Conservation (phyloP, 106 monocot species). For the Xerophyta viscosa region DNA sequence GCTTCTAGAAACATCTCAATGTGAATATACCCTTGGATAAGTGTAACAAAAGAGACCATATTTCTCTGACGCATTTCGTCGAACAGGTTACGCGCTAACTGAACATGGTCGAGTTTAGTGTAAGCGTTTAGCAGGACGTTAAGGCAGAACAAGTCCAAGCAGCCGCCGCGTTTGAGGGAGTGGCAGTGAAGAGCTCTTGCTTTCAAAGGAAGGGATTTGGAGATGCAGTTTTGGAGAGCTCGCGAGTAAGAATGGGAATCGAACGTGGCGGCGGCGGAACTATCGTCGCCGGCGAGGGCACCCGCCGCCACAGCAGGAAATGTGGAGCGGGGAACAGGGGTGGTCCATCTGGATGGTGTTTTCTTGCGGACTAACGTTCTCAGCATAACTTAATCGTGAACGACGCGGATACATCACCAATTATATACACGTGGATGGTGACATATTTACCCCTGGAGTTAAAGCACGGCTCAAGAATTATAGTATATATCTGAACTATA, state of each 20-base stretch:
- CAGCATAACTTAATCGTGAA: too few species aligned
- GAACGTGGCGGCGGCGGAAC: conserved; percentile 2
- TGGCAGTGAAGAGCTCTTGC: conserved; percentile 61
- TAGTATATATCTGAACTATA: too few species aligned
- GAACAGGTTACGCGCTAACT: conserved; percentile 38
- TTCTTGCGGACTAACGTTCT: too few species aligned
- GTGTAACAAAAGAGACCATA: conserved; percentile 64
- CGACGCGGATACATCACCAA: too few species aligned
- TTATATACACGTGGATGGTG: too few species aligned
- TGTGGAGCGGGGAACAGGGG: too few species aligned
- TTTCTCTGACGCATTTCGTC: conserved; percentile 64
- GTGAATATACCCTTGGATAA: conserved; percentile 47
- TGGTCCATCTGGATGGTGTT: too few species aligned
- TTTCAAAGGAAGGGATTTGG: background rate
- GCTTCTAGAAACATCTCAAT: conserved; percentile 19
- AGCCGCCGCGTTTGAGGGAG: conserved; percentile 33
- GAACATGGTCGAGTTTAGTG: conserved; percentile 27
- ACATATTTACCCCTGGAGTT: too few species aligned
- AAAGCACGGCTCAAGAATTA: too few species aligned
- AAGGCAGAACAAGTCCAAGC: conserved; percentile 57
- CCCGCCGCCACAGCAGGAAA: too few species aligned
- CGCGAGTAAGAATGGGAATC: conserved; percentile 39
- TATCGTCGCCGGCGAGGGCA: conserved; percentile 1
- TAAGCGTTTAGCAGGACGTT: conserved; percentile 68
- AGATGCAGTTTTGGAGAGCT: conserved; percentile 36